Conservation (phyloP, 495 filamentous ascomycete genomes). For the Daldinia caldariorum region DNA sequence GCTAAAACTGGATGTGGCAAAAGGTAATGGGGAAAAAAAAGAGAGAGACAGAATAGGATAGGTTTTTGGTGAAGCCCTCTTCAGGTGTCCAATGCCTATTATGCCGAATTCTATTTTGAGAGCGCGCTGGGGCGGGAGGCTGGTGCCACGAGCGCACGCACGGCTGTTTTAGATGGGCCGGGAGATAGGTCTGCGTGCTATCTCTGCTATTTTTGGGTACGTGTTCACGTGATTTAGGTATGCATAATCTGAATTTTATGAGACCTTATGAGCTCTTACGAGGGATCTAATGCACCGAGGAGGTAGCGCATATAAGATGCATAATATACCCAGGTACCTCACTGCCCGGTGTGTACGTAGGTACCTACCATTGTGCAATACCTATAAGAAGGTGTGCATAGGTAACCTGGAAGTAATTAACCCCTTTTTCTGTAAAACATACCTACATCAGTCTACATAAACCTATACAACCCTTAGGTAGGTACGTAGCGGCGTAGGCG, state of each 20-base stretch:
- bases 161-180: conserved; percentile 45
- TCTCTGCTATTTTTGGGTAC: conserved; percentile 30
- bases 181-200: conserved; percentile 17
- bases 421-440: conserved; percentile 4
- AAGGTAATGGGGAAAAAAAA: conserved; percentile 25
- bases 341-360: too few species aligned
- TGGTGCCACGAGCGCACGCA: conserved; percentile 42
- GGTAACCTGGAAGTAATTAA: too few species aligned
- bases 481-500: background rate
- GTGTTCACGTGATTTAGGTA: conserved; percentile 30
- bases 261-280: too few species aligned
- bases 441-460: background rate
- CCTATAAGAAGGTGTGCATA: too few species aligned
- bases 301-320: too few species aligned
- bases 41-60: conserved; percentile 4
- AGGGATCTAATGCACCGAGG: background rate
- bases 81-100: conserved; percentile 36
- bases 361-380: too few species aligned
- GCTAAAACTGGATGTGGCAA: conserved; percentile 11
- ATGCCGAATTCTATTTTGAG: conserved; percentile 45
- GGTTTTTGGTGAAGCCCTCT: conserved; percentile 20
- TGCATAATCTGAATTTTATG: background rate
- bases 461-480: too few species aligned
- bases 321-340: too few species aligned
- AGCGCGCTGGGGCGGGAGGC: conserved; percentile 34